Conservation (phyloP, 2,329 filamentous ascomycete genomes). For the Orbilia blumenaviensis region DNA sequence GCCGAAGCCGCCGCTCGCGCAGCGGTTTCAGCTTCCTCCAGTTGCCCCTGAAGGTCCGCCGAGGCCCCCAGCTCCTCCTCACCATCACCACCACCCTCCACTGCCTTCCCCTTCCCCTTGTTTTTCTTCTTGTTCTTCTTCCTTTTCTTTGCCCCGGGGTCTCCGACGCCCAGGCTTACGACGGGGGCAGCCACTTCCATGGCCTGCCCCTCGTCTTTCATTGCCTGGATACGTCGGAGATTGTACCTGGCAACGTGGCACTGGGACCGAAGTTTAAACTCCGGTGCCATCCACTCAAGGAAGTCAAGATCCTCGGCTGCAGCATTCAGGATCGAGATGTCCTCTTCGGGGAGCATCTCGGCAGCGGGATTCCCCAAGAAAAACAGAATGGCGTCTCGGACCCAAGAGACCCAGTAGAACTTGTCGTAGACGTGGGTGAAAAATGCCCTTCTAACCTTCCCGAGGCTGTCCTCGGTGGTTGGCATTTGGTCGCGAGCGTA, state of each 20-base stretch:
- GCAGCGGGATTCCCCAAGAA: neutral
- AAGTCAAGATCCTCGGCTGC: conserved; percentile 18
- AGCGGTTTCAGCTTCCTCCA: neutral
- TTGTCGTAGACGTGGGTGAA: neutral
- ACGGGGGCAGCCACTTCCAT: too few relatives aligned
- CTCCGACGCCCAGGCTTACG: neutral
- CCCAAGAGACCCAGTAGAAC: conserved; percentile 33
- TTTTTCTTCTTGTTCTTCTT: neutral
- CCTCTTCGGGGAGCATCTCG: neutral
- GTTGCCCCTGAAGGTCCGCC: too few relatives aligned
- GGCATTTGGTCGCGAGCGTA: conserved; percentile 3
- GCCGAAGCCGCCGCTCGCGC: neutral
- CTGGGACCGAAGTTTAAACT: neutral
- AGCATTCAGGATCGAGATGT: neutral
- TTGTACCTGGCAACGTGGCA: neutral
- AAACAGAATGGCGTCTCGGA: conserved; percentile 16
- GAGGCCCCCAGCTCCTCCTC: neutral
- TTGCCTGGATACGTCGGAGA: neutral
- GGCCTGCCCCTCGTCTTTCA: neutral
- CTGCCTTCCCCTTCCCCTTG: neutral
- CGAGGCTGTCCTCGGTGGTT: neutral
- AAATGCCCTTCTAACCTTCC: neutral
- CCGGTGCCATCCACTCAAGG: conserved; percentile 15
- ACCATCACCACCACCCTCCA: neutral
- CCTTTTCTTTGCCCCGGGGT: neutral